phyloP scores from a whole-genome alignment of 2,329 filamentous ascomycete genomes.

The Cercospora sp. region DNA sequence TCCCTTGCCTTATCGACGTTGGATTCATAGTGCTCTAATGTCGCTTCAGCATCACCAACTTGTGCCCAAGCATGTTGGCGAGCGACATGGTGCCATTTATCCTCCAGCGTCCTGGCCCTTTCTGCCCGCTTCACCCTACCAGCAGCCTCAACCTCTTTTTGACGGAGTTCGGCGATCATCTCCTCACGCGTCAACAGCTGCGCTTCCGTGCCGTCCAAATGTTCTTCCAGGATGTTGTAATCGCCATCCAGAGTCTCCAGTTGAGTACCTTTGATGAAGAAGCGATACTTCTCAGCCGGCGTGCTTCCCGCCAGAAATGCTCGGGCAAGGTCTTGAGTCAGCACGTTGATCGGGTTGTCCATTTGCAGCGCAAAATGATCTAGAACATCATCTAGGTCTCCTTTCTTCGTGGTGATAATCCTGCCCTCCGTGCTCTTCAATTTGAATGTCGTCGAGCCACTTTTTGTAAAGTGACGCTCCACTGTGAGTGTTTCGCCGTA shows the following conservation, averaged over 20 bases:
- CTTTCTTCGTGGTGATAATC: constrained; percentile 77
- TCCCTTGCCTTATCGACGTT: constrained; percentile 43
- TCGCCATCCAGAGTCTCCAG: constrained; percentile 89
- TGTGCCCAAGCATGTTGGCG: constrained; percentile 83
- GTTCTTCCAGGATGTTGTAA: constrained; percentile 80
- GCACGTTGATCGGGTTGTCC: constrained; percentile 92
- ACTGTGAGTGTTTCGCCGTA: constrained; percentile 85
- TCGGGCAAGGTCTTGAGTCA: constrained; percentile 92
- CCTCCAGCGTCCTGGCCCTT: constrained; percentile 64
- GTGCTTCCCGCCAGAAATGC: constrained; percentile 88
- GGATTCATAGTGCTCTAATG: constrained; percentile 34
- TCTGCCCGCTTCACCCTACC: constrained; percentile 65
- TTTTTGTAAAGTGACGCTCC: constrained; percentile 82
- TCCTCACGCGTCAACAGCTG: constrained; percentile 63
- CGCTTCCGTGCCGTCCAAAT: constrained; percentile 68
- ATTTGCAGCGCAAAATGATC: constrained; percentile 93
- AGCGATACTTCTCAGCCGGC: constrained; percentile 86
- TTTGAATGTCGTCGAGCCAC: constrained; percentile 74
- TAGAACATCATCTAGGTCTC: constrained; percentile 86
- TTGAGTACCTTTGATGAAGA: constrained; percentile 92
- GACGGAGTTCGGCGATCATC: constrained; percentile 64
- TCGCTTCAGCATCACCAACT: constrained; percentile 71
- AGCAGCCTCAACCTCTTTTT: constrained; percentile 61
- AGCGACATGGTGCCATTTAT: constrained; percentile 52
- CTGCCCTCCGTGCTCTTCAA: constrained; percentile 72